phyloP scores from a whole-genome alignment of 352 stramenopile genomes.

The Globisporangium cylindrosporum region DNA sequence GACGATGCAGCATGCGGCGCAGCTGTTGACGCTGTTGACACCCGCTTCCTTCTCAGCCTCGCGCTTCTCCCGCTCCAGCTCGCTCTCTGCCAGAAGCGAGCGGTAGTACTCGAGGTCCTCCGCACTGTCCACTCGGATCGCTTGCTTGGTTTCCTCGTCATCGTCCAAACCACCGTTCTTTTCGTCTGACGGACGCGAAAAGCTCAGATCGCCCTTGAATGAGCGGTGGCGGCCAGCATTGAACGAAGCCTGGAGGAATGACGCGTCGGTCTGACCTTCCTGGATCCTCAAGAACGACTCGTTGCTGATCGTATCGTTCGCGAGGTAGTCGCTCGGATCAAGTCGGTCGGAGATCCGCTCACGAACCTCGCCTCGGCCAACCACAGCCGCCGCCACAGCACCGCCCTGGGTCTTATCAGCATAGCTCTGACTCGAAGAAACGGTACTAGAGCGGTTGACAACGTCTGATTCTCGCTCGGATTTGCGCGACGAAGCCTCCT shows the following conservation, averaged over 20 bases:
- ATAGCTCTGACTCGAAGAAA: constrained; percentile 23
- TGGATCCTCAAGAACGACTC: constrained; percentile 58
- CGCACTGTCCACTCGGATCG: constrained; percentile 20
- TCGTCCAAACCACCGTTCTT: constrained; percentile 3
- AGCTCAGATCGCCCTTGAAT: constrained; percentile 61
- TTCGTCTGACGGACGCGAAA: constrained; percentile 9
- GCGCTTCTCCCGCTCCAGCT: constrained; percentile 28
- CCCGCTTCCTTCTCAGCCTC: constrained; percentile 18
- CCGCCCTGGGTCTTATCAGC: constrained; percentile 18
- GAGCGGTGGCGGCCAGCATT: constrained; percentile 20
- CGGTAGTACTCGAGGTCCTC: constrained; percentile 54
- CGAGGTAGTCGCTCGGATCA: constrained; percentile 55
- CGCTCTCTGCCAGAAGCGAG: constrained; percentile 37
- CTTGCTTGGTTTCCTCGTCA: constrained; percentile 5
- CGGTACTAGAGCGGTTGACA: constrained; percentile 16
- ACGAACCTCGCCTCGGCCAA: constrained; percentile 20
- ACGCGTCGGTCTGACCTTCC: constrained; percentile 24
- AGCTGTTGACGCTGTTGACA: constrained; percentile 27
- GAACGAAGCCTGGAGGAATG: constrained; percentile 23
- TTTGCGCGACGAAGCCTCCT: not conserved
- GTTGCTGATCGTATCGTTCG: constrained; percentile 73
- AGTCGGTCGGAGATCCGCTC: constrained; percentile 30
- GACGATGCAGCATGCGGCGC: constrained; percentile 55
- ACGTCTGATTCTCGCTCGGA: constrained; percentile 13
- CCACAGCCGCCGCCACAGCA: constrained; percentile 13